Evolutionary conservation across 768 basidiomycete genomes (phyloP), one percentile per base, ranked within the genome.

Genomic region (Porpolomopsis calyptriformis): DNA sequence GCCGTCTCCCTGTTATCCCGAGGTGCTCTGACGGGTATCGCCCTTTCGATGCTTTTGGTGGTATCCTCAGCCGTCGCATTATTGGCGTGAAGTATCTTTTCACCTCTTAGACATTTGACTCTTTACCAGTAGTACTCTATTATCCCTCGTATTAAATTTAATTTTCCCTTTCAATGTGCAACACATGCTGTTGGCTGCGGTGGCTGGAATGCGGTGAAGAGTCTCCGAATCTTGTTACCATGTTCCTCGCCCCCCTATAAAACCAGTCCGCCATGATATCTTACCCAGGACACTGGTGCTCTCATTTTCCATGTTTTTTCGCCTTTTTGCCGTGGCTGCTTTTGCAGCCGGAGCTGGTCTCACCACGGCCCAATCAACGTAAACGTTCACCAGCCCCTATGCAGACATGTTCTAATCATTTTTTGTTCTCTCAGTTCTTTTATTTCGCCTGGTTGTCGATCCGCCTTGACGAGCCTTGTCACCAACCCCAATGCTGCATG

Each of bases 391-490:
- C 7, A 24, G 5, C 31, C 23, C 26, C 49, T 4, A 37, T 46
- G 26, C 27, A 45, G 18, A 11, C 23, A 11, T 6, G 11, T 12
- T 18, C 23, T 20, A 8, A 16, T 40, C 40, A 11, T 16, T 19
- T 14, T 31, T 14, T 31, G 7, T 31, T 31, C 29, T n/a, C n/a
- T 7, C 14, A 31, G 29, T 31, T 14, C 29, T 14, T 7, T 14
- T 18, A 40, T 80, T 37, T 78, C 79, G 0, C 51, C 63, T 1
- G 54, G 61, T 46, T 87, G 85, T 60, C 61, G 68, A 45, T 48
- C 55, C 16, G 62, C 78, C 10, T 52, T 87, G 26, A 52, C 69
- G 9, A 48, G 52, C 18, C 52, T 85, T 27, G 71, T 71, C 4
- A 53, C 60, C 22, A 65, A 67, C 50, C 44, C 70, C 0, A 74